Base-by-base conservation (phyloP, 768 basidiomycete species). In the Sistotremastrum niveocremeum region DNA sequence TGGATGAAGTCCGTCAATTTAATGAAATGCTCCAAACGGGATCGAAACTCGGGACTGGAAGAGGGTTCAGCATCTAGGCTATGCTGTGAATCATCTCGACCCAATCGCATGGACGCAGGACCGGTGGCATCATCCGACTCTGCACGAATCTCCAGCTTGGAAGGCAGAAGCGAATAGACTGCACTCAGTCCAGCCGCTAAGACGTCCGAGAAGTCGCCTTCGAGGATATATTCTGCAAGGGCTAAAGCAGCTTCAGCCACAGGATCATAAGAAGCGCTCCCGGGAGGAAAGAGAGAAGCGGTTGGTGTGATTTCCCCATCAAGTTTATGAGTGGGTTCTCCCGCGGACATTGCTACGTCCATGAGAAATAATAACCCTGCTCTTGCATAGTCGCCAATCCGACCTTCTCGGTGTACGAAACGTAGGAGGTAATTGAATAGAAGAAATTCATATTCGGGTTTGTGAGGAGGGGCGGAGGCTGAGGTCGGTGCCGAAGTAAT, bases 141-240 rank as follows among this genome's bases (percentile, higher is more conserved):
- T 6, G 62, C 54, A 43, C 68, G 71, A 49, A 95, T 76, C 44
- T 76, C 78, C 37, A 98, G 71, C 62, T 95, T 95, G 12, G 79
- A 77, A 0, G 94, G 94, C 7, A 98, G 68, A 2, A 90, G 64
- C 2, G 90, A 95, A 57, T 94, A 97, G 2, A 94, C 84, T 0
- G 94, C 94, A 3, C 89, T 83, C 7, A 98, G 61, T 10, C 91
- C 90, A 3, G 94, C 94, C 11, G 82, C 89, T 40, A 98, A 75
- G 7, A 98, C 94, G 52, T 97, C 91, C n/a, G 90, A 88, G 60
- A 95, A 94, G 62, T 97, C 94, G n/a, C 91, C 88, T 56, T 94
- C 88, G 11, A 95, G 73, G 44, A 97, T 86, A 58, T 89, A 95
- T 58, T 93, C 89, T 12, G 88, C 88, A 36, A 98, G 68, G 6